Evolutionary conservation across 768 basidiomycete species (phyloP), one percentile per base, ranked within the genome.

Genomic region (Xanthoconium stramineum): DNA sequence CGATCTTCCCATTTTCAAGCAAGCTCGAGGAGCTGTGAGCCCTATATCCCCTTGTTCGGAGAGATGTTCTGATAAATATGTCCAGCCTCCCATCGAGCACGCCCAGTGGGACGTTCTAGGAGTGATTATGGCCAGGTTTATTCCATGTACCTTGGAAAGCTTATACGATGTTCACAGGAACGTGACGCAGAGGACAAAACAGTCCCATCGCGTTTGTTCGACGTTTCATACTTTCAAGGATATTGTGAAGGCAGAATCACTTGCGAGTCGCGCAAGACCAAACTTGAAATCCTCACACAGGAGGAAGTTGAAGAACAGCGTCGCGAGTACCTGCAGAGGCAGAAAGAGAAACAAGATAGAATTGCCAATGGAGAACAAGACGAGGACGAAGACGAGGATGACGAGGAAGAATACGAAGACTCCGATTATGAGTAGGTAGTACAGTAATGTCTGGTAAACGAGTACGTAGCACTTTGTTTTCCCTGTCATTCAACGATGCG

Each of bases 81-180:
- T 36, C n/a, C 10, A 63, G 61, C 64, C 64, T 29, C 64, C 65
- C 47, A 39, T 65, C 5, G 70, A 71, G 49, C 63, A 69, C 5
- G 60, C 24, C 15, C 36, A 24, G 3, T 48, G 14, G 5, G 57
- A 56, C 0, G 20, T 54, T 5, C 6, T 37, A 0, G 33, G 36
- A 3, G 63, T 59, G 10, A 60, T 44, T 46, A 39, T 37, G 14
- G 6, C 40, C 37, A 15, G 42, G 10, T 28, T 30, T 44, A 38
- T 51, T 37, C 17, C 4, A 13, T 3, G 6, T 14, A 33, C 9
- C 14, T 28, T 4, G 11, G 14, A 24, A 24, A 7, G 11, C 52
- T 61, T 9, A 62, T n/a, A 14, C 3, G 20, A 4, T 28, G 6
- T 20, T n/a, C 13, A 17, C 44, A 70, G 70, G 70, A 65, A 50